Base-by-base conservation (phyloP, 2,329 filamentous ascomycete species). In the Trematosphaeria pertusa region DNA sequence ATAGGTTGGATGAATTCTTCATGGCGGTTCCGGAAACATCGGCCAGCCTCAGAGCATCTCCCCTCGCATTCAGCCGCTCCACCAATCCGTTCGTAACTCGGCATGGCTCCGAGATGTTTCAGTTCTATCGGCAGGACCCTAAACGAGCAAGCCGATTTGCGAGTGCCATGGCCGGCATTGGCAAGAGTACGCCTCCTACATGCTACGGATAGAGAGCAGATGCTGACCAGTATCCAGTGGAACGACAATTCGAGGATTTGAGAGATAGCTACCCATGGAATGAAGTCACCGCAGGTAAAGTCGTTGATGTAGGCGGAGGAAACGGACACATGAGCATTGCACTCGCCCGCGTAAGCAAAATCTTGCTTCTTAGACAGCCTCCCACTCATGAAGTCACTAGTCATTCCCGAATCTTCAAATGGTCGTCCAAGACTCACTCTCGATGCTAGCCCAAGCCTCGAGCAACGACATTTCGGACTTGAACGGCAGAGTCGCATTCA, bases 281-380 rank as follows among this genome's bases (percentile, higher is more conserved):
- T 12, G 35, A 55, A 11, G 37, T 69, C 6, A 45, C 36, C 14
- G 46, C 45, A 20, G 58, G 57, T 3, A 66, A 50, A 17, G 53
- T 71, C 9, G 59, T 71, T 5, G 67, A 71, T 39, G 52, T 67
- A 22, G 67, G 67, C 9, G 67, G 67, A 56, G 52, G 49, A 37
- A 65, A 22, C 50, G 67, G 50, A 11, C 53, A 58, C 22, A 52
- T 58, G 40, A 54, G 48, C 28, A 45, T 62, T 5, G 35, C 44
- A 6, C 51, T 61, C 15, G 54, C 60, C 17, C 42, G 45, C 11
- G 65, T 67, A 49, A 56, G 62, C 35, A 12, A 28, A n/a, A n/a
- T n/a, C n/a, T n/a, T n/a, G n/a, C n/a, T n/a, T n/a, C 5, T 7
- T 34, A 20, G 5, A 46, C 33, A 31, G n/a, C n/a, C n/a, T n/a